Evolutionary conservation across 306 rosid genomes (phyloP).

Genomic region (Prinsepia uniflora): DNA sequence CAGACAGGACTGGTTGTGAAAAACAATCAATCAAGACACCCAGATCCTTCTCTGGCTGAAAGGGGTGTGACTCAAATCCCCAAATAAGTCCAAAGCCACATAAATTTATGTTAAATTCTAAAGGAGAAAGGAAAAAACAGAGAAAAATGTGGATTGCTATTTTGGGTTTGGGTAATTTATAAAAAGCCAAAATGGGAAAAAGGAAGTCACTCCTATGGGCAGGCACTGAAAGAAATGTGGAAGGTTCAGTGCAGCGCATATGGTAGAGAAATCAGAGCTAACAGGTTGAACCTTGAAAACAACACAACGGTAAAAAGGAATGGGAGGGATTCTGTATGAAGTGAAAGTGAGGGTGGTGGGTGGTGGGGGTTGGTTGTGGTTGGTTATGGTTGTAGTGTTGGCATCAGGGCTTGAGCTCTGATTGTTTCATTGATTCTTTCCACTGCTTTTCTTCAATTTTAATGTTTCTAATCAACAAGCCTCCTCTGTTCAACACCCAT

Average conservation of each 20-base stretch:
- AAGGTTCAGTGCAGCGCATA: constrained; percentile 27
- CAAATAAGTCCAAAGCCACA: constrained; percentile 13
- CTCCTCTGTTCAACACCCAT: constrained; percentile 6
- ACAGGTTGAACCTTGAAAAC: constrained; percentile 22
- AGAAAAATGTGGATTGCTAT: neutral
- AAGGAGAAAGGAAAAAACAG: neutral
- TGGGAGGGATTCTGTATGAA: neutral
- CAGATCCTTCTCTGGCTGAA: constrained; percentile 40
- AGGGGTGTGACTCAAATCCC: constrained; percentile 1
- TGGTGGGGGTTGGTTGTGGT: too few relatives aligned
- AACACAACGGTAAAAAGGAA: constrained; percentile 35
- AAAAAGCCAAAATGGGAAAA: neutral
- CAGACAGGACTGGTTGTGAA: constrained; percentile 16
- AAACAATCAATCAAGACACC: constrained; percentile 22
- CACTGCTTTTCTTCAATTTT: constrained; percentile 18
- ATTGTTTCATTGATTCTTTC: neutral
- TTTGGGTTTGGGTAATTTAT: neutral
- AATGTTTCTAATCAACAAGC: constrained; percentile 20
- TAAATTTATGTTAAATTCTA: neutral
- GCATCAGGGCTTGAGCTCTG: constrained; percentile 54
- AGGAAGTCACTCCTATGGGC: neutral
- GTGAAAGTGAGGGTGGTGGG: constrained; percentile 2
- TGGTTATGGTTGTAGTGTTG: constrained; percentile 42
- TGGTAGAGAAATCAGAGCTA: constrained; percentile 29
- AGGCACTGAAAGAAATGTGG: constrained; percentile 21